Percentiles rank a stretch among this genome's conserved stretches.
Evolutionary conservation across 140 eudicot genomes (phyloP).

Genomic region (Bidens hawaiensis): DNA sequence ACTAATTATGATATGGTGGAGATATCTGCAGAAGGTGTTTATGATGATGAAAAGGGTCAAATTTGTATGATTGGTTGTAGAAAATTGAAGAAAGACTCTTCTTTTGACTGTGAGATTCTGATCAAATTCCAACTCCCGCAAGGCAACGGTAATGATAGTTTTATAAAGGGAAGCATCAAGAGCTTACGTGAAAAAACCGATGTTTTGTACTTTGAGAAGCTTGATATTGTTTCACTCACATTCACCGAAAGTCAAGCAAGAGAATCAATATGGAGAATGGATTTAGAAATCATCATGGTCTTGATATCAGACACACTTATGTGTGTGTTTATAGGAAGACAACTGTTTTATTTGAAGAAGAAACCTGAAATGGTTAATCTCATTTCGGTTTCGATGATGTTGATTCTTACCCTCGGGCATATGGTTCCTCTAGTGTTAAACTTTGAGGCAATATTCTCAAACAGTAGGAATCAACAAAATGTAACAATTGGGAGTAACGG

Average conservation of each 20-base stretch:
- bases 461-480: constrained; percentile 12
- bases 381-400: too few relatives aligned
- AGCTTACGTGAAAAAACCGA: constrained; percentile 41
- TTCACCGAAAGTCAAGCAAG: too few relatives aligned
- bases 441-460: too few relatives aligned
- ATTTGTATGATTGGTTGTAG: constrained; percentile 73
- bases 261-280: too few relatives aligned
- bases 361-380: too few relatives aligned
- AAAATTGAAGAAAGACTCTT: constrained; percentile 17
- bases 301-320: too few relatives aligned
- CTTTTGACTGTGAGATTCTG: constrained; percentile 47
- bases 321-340: too few relatives aligned
- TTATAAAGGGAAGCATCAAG: constrained; percentile 40
- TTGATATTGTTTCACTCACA: too few relatives aligned
- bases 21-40: constrained; percentile 66
- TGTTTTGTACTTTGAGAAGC: constrained; percentile 35
- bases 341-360: too few relatives aligned
- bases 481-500: constrained; percentile 23
- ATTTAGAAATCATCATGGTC: too few relatives aligned
- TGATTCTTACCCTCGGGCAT: too few relatives aligned
- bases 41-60: constrained; percentile 42
- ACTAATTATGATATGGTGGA: constrained; percentile 3
- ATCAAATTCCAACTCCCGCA: constrained; percentile 39
- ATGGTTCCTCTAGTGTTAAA: too few relatives aligned
- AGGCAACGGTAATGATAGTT: constrained; percentile 4